These are phyloP conservation scores for Cladosporium sp. DNA, from an alignment of 2,329 filamentous ascomycete genomes.

Conservation along the genomic window DNA sequence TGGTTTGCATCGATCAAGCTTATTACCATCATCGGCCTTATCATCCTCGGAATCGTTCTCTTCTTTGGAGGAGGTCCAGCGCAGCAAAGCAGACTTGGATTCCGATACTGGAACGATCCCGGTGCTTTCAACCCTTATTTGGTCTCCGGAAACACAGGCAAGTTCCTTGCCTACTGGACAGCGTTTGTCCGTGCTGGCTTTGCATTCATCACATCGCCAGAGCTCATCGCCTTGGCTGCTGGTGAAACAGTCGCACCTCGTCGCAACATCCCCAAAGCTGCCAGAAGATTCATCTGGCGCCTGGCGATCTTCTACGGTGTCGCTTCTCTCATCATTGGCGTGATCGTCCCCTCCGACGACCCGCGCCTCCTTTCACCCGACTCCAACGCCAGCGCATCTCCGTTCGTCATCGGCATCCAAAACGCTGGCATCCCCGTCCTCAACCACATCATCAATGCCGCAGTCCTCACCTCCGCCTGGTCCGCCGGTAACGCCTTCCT, in stretches of 20 bases:
- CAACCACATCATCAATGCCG: slow-evolving; percentile 60
- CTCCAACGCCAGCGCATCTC: slow-evolving; percentile 38
- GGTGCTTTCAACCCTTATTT: slow-evolving; percentile 40
- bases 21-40: slow-evolving; percentile 38
- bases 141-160: slow-evolving; percentile 27
- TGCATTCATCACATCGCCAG: slow-evolving; percentile 20
- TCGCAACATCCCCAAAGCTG: slow-evolving; percentile 18
- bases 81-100: slow-evolving; percentile 34
- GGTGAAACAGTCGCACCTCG: slow-evolving; percentile 20
- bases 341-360: slow-evolving; percentile 37
- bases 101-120: slow-evolving; percentile 39
- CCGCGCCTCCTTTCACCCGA: slow-evolving; percentile 21
- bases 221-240: slow-evolving; percentile 21
- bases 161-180: slow-evolving; percentile 38
- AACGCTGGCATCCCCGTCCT: slow-evolving; percentile 55
- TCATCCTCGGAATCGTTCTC: slow-evolving; percentile 38
- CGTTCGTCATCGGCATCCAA: slow-evolving; percentile 54
- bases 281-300: slow-evolving; percentile 19
- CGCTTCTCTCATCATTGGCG: slow-evolving; percentile 31
- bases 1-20: slow-evolving; percentile 43
- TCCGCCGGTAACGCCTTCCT: slow-evolving; percentile 50
- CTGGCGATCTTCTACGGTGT: slow-evolving; percentile 35
- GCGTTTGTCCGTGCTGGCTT: slow-evolving; percentile 20
- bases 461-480: slow-evolving; percentile 59
- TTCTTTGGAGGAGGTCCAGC: slow-evolving; percentile 38